A percentile compares a stretch with the other conserved stretches of the same genome.
Conservation (phyloP, 2,329 filamentous ascomycete species). For the Claviceps sp. region DNA sequence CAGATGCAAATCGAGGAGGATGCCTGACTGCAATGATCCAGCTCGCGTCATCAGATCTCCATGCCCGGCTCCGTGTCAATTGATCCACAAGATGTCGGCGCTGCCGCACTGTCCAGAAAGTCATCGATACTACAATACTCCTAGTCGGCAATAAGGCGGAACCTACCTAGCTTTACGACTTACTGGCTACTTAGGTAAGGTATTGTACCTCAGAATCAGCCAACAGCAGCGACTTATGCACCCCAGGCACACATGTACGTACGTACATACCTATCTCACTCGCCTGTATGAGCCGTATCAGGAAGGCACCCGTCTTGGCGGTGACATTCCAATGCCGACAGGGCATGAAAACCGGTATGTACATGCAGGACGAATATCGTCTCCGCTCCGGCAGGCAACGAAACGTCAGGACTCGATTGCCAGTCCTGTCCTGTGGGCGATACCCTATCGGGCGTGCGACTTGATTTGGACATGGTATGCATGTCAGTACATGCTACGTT, state of each 20-base stretch:
- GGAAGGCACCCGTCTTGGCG: neutral
- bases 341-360: neutral
- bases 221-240: no score
- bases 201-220: no score
- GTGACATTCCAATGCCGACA: neutral
- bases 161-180: neutral
- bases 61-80: neutral
- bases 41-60: neutral
- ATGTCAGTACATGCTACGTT: neutral
- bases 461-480: neutral
- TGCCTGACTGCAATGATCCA: neutral
- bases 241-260: no score
- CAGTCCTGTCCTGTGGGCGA: neutral
- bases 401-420: neutral
- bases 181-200: no score
- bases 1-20: neutral
- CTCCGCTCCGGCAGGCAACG: neutral
- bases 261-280: neutral
- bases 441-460: neutral
- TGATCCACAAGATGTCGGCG: neutral
- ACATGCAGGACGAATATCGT: neutral
- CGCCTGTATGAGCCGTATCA: neutral
- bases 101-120: neutral
- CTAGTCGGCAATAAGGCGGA: neutral
- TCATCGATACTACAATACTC: no score